Evolutionary conservation across 768 basidiomycete species (phyloP).

Genomic region (Pisolithus tinctorius): DNA sequence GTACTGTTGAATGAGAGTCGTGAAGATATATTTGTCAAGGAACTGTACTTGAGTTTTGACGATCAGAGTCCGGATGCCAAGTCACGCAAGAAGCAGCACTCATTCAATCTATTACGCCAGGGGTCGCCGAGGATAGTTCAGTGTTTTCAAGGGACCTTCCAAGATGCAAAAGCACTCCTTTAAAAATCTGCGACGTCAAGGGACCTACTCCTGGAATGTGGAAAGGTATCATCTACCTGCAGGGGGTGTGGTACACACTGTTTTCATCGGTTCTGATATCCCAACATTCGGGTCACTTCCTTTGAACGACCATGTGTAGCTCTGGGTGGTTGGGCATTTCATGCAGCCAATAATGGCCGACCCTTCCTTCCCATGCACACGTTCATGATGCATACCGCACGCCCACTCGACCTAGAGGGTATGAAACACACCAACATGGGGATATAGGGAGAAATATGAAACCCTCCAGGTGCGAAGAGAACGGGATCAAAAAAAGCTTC

Average conservation of each 20-base stretch:
- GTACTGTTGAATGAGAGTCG: constrained; percentile 43
- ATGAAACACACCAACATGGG: constrained; percentile 1
- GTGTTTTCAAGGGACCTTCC: constrained; percentile 37
- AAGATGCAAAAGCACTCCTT: constrained; percentile 37
- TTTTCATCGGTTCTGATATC: constrained; percentile 33
- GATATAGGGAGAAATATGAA: constrained; percentile 3
- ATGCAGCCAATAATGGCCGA: neutral
- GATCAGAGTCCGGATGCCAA: constrained; percentile 23
- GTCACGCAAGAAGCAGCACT: constrained; percentile 35
- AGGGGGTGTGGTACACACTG: constrained; percentile 33
- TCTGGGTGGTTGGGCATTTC: constrained; percentile 2
- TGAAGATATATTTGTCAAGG: constrained; percentile 29
- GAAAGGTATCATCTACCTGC: constrained; percentile 25
- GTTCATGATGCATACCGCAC: neutral
- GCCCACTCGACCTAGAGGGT: neutral
- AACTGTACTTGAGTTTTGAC: constrained; percentile 41
- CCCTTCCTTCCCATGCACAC: neutral
- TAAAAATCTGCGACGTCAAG: constrained; percentile 12
- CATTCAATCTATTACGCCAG: constrained; percentile 37
- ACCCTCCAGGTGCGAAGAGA: constrained; percentile 2
- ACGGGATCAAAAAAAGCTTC: constrained; percentile 2
- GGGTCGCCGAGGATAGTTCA: constrained; percentile 36
- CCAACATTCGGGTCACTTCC: constrained; percentile 41
- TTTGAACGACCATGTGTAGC: constrained; percentile 18
- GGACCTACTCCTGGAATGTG: constrained; percentile 27